Percentiles rank a stretch among this genome's conserved stretches.
Conservation (phyloP, 2,329 filamentous ascomycete species). For the Rosellinia necatrix region DNA sequence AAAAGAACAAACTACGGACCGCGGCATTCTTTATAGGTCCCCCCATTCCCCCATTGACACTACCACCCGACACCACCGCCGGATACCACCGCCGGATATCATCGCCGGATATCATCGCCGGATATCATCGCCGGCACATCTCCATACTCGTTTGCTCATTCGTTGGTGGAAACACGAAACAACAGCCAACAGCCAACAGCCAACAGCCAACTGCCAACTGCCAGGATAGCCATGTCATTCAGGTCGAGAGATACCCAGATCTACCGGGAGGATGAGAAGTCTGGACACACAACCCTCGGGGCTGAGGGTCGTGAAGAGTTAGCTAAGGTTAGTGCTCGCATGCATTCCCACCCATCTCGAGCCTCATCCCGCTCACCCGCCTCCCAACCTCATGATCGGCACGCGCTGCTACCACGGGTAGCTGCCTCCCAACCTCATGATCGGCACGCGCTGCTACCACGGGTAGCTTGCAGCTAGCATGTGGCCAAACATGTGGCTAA, state of each 20-base stretch:
- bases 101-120: too few species aligned
- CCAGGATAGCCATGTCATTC: conserved; percentile 43
- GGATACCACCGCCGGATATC: too few species aligned
- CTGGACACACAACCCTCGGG: conserved; percentile 34
- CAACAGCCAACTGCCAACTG: too few species aligned
- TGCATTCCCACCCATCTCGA: too few species aligned
- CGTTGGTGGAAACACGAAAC: not conserved
- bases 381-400: not conserved
- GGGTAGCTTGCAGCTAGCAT: too few species aligned
- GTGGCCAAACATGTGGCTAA: too few species aligned
- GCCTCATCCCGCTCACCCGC: too few species aligned
- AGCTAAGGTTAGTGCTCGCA: conserved; percentile 51
- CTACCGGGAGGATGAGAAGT: conserved; percentile 52
- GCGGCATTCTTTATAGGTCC: conserved; percentile 1
- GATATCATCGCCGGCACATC: not conserved
- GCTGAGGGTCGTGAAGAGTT: conserved; percentile 50
- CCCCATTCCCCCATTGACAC: too few species aligned
- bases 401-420: not conserved
- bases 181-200: too few species aligned
- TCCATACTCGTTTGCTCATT: not conserved
- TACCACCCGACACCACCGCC: too few species aligned
- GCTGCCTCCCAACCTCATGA: too few species aligned
- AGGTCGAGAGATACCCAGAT: conserved; percentile 44
- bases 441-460: not conserved
- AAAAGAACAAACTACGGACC: conserved; percentile 1